A percentile compares a stretch with the other conserved stretches of the same genome.
Conservation (phyloP, 2,329 filamentous ascomycete species). For the Ceratocystis cubensis region DNA sequence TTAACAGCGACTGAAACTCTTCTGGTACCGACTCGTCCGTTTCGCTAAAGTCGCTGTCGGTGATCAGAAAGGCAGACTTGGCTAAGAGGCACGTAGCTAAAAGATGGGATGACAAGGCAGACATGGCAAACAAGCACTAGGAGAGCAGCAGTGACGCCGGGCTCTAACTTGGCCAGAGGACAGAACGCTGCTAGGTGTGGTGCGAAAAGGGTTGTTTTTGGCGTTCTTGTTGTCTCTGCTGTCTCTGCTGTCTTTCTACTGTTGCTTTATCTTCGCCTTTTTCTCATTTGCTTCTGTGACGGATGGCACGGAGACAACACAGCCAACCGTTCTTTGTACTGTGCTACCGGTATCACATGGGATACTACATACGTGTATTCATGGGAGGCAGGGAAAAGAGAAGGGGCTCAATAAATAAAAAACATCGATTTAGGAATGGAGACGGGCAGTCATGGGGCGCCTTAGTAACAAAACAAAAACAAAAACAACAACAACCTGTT, state of each 20-base stretch:
- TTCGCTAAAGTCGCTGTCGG: background rate
- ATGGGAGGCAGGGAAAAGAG: too few species aligned
- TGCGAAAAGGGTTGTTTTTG: background rate
- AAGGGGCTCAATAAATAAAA: too few species aligned
- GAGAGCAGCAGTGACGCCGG: background rate
- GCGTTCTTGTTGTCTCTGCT: background rate
- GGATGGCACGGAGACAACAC: too few species aligned
- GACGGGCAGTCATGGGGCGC: too few species aligned
- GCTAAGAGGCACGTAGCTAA: background rate
- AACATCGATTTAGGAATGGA: too few species aligned
- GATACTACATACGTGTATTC: too few species aligned
- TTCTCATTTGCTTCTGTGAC: too few species aligned
- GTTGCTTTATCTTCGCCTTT: too few species aligned
- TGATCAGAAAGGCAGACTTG: background rate
- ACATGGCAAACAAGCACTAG: background rate
- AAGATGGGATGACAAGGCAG: constrained; percentile 5
- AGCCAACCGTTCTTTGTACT: too few species aligned
- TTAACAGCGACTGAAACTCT: background rate
- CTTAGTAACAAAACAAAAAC: too few species aligned
- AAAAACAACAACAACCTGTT: background rate
- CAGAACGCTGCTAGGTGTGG: background rate
- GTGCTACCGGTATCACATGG: too few species aligned
- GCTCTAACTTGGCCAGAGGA: background rate
- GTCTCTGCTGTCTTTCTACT: background rate
- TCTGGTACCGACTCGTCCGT: background rate